phyloP scores from a whole-genome alignment of 1,284 basidiomycete genomes.

The Agaricales sp. region DNA sequence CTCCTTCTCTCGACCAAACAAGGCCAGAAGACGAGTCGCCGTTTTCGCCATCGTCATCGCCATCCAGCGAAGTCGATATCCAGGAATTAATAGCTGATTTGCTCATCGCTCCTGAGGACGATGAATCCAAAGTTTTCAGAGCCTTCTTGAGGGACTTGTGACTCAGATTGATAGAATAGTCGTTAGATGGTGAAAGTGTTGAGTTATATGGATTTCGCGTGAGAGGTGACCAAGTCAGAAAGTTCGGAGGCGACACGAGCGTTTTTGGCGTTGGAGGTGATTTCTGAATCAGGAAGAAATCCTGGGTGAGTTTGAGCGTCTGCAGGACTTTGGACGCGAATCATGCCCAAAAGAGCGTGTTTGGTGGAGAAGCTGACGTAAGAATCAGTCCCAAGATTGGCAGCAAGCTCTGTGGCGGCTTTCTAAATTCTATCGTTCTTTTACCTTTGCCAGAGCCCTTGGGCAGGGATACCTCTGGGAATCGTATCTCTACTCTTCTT shows the following conservation, averaged over 20 bases:
- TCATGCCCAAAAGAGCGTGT: too few species aligned
- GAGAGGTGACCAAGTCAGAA: not conserved
- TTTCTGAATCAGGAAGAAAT: not conserved
- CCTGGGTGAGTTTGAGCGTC: not conserved
- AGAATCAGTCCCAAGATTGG: too few species aligned
- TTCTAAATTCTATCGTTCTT: too few species aligned
- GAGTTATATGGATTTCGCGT: not conserved
- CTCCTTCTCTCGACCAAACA: conserved; percentile 41
- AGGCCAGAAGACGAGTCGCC: conserved; percentile 4
- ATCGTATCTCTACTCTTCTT: too few species aligned
- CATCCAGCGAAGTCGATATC: conserved; percentile 21
- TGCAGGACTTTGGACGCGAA: too few species aligned
- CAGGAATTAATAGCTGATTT: conserved; percentile 32
- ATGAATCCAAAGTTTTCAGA: not conserved
- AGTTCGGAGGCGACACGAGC: not conserved
- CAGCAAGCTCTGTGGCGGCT: too few species aligned
- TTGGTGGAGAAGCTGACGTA: too few species aligned
- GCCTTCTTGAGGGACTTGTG: not conserved
- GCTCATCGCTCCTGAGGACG: conserved; percentile 20
- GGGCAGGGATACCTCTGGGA: too few species aligned
- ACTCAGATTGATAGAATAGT: not conserved
- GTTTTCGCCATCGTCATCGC: conserved; percentile 10
- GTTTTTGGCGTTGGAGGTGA: not conserved
- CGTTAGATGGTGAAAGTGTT: not conserved
- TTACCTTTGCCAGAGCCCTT: too few species aligned